Percentiles rank a stretch among this genome's conserved stretches.
Conservation (phyloP, 176 grass and related monocot species). For the Urochloa ruziziensis region DNA sequence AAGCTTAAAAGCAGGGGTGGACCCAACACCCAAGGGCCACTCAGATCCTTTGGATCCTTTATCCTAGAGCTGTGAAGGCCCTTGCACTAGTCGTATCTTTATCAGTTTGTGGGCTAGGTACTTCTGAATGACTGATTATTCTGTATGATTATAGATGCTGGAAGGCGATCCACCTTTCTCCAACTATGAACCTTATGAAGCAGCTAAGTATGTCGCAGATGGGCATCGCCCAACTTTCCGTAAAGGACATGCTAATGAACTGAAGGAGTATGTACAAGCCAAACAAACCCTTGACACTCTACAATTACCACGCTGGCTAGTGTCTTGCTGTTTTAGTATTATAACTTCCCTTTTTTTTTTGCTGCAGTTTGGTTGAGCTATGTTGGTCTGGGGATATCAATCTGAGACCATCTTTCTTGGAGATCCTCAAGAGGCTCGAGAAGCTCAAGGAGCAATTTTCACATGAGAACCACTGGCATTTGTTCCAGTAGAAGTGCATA, state of each 20-base stretch:
- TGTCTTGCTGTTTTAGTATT: neutral
- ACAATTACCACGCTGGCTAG: neutral
- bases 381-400: slow-evolving; percentile 83
- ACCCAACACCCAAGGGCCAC: neutral
- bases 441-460: slow-evolving; percentile 72
- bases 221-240: slow-evolving; percentile 77
- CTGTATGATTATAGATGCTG: slow-evolving; percentile 64
- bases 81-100: neutral
- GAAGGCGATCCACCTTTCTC: slow-evolving; percentile 91
- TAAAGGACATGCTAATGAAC: slow-evolving; percentile 65
- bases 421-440: slow-evolving; percentile 93
- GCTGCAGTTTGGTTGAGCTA: slow-evolving; percentile 64
- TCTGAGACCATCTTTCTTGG: slow-evolving; percentile 86
- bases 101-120: neutral
- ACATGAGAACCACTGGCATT: slow-evolving; percentile 80
- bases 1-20: slow-evolving; percentile 3
- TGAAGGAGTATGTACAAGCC: slow-evolving; percentile 74
- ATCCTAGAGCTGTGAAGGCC: neutral
- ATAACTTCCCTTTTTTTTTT: slow-evolving; percentile 29
- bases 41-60: neutral
- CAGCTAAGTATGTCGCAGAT: slow-evolving; percentile 84
- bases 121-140: slow-evolving; percentile 18
- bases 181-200: slow-evolving; percentile 88
- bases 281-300: neutral
- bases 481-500: slow-evolving; percentile 57